These are phyloP conservation scores for Xylaria sp. DNA, from an alignment of 2,329 filamentous ascomycete genomes.

Conservation along the genomic window DNA sequence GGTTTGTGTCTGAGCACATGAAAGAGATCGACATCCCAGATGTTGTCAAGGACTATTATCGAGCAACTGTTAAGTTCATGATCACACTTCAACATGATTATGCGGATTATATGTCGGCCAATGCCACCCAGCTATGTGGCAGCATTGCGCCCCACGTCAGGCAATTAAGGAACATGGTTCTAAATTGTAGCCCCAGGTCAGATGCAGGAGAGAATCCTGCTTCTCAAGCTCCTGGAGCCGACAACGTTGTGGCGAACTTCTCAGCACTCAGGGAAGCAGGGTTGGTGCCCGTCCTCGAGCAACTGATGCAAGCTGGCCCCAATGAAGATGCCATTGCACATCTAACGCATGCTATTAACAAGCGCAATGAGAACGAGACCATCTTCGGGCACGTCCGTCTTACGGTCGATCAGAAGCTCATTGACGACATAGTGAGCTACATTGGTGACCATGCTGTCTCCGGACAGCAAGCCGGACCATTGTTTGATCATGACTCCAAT, in stretches of 20 bases:
- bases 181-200: constrained; percentile 77
- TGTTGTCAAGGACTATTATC: constrained; percentile 84
- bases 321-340: constrained; percentile 80
- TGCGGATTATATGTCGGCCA: constrained; percentile 89
- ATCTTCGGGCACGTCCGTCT: constrained; percentile 75
- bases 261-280: constrained; percentile 63
- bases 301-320: constrained; percentile 69
- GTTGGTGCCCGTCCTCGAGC: constrained; percentile 69
- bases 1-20: constrained; percentile 81
- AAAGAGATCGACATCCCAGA: constrained; percentile 76
- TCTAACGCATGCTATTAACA: constrained; percentile 78
- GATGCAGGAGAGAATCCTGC: constrained; percentile 77
- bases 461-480: constrained; percentile 68
- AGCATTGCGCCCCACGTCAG: constrained; percentile 85
- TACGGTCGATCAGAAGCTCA: constrained; percentile 74
- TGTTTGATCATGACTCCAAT: constrained; percentile 72
- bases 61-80: constrained; percentile 83
- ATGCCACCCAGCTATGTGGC: constrained; percentile 84
- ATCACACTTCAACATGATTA: constrained; percentile 93
- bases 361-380: constrained; percentile 66
- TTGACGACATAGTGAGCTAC: constrained; percentile 87
- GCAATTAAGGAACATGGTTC: constrained; percentile 87
- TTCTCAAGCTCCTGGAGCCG: constrained; percentile 48
- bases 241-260: constrained; percentile 40
- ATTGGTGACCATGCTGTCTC: constrained; percentile 79